A percentile compares a stretch with the other conserved stretches of the same genome.
Evolutionary conservation across 2,329 filamentous ascomycete species (phyloP).

Genomic region (Fusarium torulosum): DNA sequence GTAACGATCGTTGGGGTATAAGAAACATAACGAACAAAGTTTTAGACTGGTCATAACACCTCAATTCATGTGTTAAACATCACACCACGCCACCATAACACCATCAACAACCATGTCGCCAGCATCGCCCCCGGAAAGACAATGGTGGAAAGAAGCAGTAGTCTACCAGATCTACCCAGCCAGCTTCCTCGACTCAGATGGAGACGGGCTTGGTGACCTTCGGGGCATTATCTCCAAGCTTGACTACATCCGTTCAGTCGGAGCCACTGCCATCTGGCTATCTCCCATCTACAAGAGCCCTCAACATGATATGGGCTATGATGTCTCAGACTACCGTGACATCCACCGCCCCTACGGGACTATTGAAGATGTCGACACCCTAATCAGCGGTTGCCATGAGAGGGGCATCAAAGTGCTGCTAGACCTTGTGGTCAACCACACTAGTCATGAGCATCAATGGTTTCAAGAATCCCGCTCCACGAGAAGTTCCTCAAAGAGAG

Average conservation of each 20-base stretch:
- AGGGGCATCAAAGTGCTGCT: constrained; percentile 42
- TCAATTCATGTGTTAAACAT: neutral
- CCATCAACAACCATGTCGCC: neutral
- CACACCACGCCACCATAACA: neutral
- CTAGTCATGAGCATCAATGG: constrained; percentile 62
- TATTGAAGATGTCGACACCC: constrained; percentile 70
- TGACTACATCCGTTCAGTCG: constrained; percentile 46
- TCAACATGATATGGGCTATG: constrained; percentile 74
- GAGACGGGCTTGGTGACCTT: constrained; percentile 43
- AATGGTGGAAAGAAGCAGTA: constrained; percentile 43
- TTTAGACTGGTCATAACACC: neutral
- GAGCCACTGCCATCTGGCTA: constrained; percentile 41
- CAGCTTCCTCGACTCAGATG: constrained; percentile 43
- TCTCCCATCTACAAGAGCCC: constrained; percentile 55
- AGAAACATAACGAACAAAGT: neutral
- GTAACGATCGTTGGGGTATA: neutral
- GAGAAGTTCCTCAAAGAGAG: constrained; percentile 61
- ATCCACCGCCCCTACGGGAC: constrained; percentile 68
- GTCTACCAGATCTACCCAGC: constrained; percentile 55
- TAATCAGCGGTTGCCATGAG: constrained; percentile 70
- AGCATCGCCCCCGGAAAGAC: constrained; percentile 13
- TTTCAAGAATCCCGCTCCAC: constrained; percentile 67
- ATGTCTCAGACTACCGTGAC: constrained; percentile 69
- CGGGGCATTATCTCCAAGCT: constrained; percentile 46
- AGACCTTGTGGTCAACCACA: constrained; percentile 52